Evolutionary conservation across 2,329 filamentous ascomycete genomes (phyloP).

Genomic region (Fusarium staphyleae): DNA sequence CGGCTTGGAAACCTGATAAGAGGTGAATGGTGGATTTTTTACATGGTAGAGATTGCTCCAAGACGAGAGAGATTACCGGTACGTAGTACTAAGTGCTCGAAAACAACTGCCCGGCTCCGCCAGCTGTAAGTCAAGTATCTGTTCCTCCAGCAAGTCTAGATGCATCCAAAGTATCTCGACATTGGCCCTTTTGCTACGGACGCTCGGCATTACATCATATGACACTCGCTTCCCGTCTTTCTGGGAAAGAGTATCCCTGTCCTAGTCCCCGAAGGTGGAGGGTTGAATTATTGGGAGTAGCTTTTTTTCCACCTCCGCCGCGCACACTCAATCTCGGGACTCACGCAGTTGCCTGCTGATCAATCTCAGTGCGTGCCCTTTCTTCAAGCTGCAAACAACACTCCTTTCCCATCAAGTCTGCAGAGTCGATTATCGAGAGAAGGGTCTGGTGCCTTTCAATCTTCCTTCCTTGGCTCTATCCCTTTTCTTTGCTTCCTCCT

Average conservation of each 20-base stretch:
- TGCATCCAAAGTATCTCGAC: slow-evolving; percentile 13
- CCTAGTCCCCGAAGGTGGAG: slow-evolving; percentile 18
- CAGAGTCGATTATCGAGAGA: background rate
- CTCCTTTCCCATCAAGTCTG: slow-evolving; percentile 8
- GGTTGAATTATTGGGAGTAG: slow-evolving; percentile 28
- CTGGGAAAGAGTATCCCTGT: slow-evolving; percentile 33
- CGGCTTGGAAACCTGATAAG: background rate
- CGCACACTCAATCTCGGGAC: slow-evolving; percentile 16
- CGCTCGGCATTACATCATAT: slow-evolving; percentile 42
- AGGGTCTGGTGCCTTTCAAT: background rate
- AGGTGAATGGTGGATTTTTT: background rate
- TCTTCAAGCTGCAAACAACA: slow-evolving; percentile 14
- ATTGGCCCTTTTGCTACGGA: slow-evolving; percentile 13
- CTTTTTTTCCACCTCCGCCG: slow-evolving; percentile 27
- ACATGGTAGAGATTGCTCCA: background rate
- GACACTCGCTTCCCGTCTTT: slow-evolving; percentile 34
- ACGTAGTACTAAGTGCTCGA: no score
- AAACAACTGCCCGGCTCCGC: no score
- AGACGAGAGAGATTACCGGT: no score
- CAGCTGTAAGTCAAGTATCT: background rate
- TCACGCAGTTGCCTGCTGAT: slow-evolving; percentile 26
- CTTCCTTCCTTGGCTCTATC: slow-evolving; percentile 2
- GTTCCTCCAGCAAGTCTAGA: slow-evolving; percentile 1
- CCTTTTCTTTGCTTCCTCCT: background rate
- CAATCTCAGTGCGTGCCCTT: slow-evolving; percentile 21